Conservation (phyloP, 176 grass and related monocot genomes). For the Carex kokanica region DNA sequence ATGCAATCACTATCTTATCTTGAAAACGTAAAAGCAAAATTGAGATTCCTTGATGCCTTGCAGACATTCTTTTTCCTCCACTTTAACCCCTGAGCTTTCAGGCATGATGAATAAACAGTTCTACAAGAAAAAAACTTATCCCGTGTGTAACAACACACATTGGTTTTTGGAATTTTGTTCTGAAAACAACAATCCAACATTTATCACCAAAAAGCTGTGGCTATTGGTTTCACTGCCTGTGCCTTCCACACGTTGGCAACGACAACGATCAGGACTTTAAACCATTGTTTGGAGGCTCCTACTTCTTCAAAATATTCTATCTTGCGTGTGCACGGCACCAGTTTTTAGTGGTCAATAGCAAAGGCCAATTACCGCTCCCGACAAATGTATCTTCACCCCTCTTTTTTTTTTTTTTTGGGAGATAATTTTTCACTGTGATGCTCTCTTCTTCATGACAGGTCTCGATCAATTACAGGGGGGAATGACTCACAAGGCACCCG, state of each 20-base stretch:
- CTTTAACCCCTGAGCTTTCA: slow-evolving; percentile 12
- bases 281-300: slow-evolving; percentile 3
- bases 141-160: slow-evolving; percentile 14
- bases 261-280: slow-evolving; percentile 14
- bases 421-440: neutral
- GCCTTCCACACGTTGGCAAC: slow-evolving; percentile 27
- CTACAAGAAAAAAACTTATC: neutral
- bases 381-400: slow-evolving; percentile 5
- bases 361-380: neutral
- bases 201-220: slow-evolving; percentile 41
- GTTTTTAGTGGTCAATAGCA: slow-evolving; percentile 27
- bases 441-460: neutral
- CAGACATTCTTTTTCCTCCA: neutral
- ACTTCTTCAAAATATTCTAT: slow-evolving; percentile 30
- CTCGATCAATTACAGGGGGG: neutral
- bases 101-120: slow-evolving; percentile 8
- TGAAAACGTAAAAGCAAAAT: slow-evolving; percentile 4
- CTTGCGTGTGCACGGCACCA: slow-evolving; percentile 17
- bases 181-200: slow-evolving; percentile 22
- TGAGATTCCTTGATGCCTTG: slow-evolving; percentile 28
- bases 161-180: slow-evolving; percentile 17
- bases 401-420: neutral
- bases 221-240: slow-evolving; percentile 27
- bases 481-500: neutral
- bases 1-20: slow-evolving; percentile 26